A percentile compares a stretch with the other conserved stretches of the same genome.
These are phyloP conservation scores for Cyberlindnera galapagoensis DNA, from an alignment of 805 yeast species.

Conservation along the genomic window DNA sequence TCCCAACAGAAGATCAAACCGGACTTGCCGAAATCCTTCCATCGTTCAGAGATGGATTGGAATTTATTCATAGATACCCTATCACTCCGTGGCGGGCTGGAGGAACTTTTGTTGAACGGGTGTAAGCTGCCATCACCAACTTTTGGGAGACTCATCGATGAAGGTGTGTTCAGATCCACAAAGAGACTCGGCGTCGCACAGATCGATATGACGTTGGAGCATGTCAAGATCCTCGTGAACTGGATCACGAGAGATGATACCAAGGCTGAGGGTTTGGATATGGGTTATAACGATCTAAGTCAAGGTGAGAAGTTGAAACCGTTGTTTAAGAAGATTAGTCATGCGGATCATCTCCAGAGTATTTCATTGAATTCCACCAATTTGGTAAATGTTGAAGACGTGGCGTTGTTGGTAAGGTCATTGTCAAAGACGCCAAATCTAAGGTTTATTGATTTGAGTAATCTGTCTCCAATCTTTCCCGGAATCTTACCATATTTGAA, in stretches of 20 bases:
- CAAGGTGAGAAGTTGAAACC: slow-evolving; percentile 25
- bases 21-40: slow-evolving; percentile 26
- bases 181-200: slow-evolving; percentile 71
- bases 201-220: slow-evolving; percentile 56
- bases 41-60: slow-evolving; percentile 84
- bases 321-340: slow-evolving; percentile 16
- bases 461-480: slow-evolving; percentile 63
- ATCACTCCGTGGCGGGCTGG: slow-evolving; percentile 64
- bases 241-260: slow-evolving; percentile 46
- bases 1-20: slow-evolving; percentile 50
- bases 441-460: slow-evolving; percentile 70
- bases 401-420: slow-evolving; percentile 40
- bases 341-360: slow-evolving; percentile 30
- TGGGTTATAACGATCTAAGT: slow-evolving; percentile 72
- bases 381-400: slow-evolving; percentile 44
- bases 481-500: slow-evolving; percentile 49
- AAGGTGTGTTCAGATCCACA: slow-evolving; percentile 50
- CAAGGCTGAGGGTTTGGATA: slow-evolving; percentile 61
- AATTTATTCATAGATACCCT: slow-evolving; percentile 63
- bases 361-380: slow-evolving; percentile 63
- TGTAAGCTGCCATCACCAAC: slow-evolving; percentile 52
- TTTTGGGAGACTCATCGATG: slow-evolving; percentile 48
- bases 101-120: slow-evolving; percentile 77
- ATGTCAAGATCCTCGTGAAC: slow-evolving; percentile 45
- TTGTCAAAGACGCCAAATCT: slow-evolving; percentile 51